Evolutionary conservation across 768 basidiomycete genomes (phyloP), one percentile per base, ranked within the genome.

Genomic region (Galerina sulciceps): DNA sequence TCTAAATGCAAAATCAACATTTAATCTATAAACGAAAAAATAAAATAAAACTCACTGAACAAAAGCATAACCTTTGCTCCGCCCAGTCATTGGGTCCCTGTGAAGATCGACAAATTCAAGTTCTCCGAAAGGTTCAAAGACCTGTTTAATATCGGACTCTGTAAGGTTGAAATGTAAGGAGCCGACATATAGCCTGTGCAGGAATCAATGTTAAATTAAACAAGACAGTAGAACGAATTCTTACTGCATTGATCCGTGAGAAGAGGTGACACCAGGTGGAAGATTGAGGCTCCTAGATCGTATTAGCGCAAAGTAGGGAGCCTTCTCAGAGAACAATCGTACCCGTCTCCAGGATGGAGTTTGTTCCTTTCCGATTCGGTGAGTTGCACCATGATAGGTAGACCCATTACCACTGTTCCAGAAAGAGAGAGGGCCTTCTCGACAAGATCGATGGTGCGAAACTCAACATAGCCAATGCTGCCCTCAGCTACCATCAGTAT

Each of bases 41-140:
- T 43, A n/a, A 15, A 5, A 48, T 49, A 42, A 17, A 10, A 76
- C 89, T 64, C 69, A 99, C 91, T 99, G 96, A 40, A 99, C 91
- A 70, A 99, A 99, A 13, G 94, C 94, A 74, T 96, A 98, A 37
- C 97, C 97, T 73, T 99, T 98, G 78, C 94, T 96, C 67, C 94
- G 87, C 38, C 95, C 95, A 50, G 95, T 95, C 85, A 87, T 87
- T 3, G 93, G 91, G 73, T 98, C 95, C 72, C 91, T 87, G 75
- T 97, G 97, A 69, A 99, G 85, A 82, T 99, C 96, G 72, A 99
- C 95, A 78, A 96, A 96, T 76, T 96, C 96, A 65, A 99, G 83
- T 77, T 96, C 93, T 67, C 97, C 97, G 73, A 99, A 99, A 10
- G 96, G 95, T 72, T 97, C 95, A 75, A 99, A 99, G 65, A 99